phyloP scores from a whole-genome alignment of 768 basidiomycete species.

The Russula sp. region DNA sequence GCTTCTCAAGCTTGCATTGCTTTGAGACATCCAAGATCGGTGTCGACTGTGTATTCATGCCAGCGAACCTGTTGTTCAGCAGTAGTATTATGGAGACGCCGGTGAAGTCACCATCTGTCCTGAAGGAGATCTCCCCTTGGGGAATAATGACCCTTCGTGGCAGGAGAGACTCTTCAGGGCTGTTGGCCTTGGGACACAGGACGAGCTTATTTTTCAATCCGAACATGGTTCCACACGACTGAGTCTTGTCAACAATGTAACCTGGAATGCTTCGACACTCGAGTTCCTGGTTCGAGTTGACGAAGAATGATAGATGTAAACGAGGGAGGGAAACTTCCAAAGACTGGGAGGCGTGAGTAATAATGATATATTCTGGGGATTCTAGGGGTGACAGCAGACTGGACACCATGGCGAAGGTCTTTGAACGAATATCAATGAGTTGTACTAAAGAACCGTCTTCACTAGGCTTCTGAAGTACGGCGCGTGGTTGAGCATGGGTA shows the following conservation, averaged over 20 bases:
- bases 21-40: background rate
- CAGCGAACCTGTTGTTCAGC: background rate
- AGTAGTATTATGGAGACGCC: background rate
- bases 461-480: background rate
- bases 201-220: slow-evolving; percentile 39
- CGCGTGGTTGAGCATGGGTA: background rate
- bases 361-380: slow-evolving; percentile 5
- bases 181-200: slow-evolving; percentile 5
- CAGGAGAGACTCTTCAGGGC: background rate
- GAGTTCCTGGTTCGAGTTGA: slow-evolving; percentile 36
- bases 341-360: background rate
- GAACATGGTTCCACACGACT: slow-evolving; percentile 45
- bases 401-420: slow-evolving; percentile 10
- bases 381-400: slow-evolving; percentile 7
- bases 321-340: slow-evolving; percentile 40
- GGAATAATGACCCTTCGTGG: background rate
- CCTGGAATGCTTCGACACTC: slow-evolving; percentile 43
- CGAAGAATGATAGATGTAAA: slow-evolving; percentile 42
- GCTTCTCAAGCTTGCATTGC: background rate
- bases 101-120: background rate
- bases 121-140: background rate
- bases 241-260: slow-evolving; percentile 44
- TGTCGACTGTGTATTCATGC: background rate
- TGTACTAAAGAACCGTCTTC: background rate
- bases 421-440: slow-evolving; percentile 13